Base-by-base conservation (phyloP, 2,329 filamentous ascomycete species). In the Dactylellina sp. region DNA sequence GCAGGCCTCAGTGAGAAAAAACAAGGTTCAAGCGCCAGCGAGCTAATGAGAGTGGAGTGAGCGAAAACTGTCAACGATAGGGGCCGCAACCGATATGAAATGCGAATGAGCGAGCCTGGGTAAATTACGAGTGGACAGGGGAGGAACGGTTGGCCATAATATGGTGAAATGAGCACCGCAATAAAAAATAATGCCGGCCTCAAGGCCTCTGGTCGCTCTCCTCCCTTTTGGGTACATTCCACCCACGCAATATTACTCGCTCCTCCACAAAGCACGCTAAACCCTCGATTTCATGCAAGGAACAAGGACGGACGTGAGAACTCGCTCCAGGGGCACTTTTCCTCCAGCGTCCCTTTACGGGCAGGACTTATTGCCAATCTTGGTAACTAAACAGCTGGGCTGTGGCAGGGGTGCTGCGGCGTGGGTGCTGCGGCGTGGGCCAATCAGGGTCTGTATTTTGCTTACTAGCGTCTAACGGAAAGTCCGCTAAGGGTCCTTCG, bases 11-110 rank as follows among this genome's bases (percentile, higher is more conserved):
- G 42, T 44, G 37, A 42, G 53, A 18, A 35, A 24, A 63, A 75
- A 77, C 75, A 76, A 75, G 76, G 71, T 77, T 76, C 76, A 75
- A 76, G 71, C 77, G 57, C 70, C 68, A 61, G 72, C 57, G 55
- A 59, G 53, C 53, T 37, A 65, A 57, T 60, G 55, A 61, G 53
- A 56, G 28, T 56, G 59, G 70, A 55, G 53, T 46, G 40, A 49
- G 66, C 46, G 50, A 59, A 40, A 53, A 63, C 64, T 57, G 64
- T 70, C 63, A 70, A 70, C 63, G 64, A 65, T 74, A 74, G 70
- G 70, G 70, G 70, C 61, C 61, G 61, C 70, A 65, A 65, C 61
- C 55, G 70, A 74, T 74, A 65, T 60, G 62, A 66, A 64, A 64
- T 62, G 39, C 56, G 59, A 72, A 72, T 60, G 61, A 74, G 63